Evolutionary conservation across 257 asterid species (phyloP).

Genomic region (Fraxinus cuspidata): DNA sequence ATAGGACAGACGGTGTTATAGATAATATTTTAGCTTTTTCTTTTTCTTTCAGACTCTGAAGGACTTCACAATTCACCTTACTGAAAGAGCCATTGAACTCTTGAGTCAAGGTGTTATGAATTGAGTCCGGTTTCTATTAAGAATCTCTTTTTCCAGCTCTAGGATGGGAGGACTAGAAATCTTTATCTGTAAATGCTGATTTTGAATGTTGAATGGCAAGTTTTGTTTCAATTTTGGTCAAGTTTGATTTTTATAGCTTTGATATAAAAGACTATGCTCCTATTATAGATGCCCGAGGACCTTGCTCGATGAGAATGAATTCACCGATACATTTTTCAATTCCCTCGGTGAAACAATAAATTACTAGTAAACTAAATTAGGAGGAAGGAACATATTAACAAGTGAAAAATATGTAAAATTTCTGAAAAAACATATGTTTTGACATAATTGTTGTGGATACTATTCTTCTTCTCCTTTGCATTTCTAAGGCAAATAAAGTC

Average conservation of each 20-base stretch:
- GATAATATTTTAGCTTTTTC: no score
- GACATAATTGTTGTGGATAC: neutral
- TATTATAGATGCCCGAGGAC: neutral
- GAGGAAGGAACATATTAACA: neutral
- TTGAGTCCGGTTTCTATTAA: neutral
- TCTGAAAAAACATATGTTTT: neutral
- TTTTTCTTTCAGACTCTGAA: neutral
- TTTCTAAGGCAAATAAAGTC: neutral
- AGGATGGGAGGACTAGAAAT: slow-evolving; percentile 1
- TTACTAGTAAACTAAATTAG: neutral
- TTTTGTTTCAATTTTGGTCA: slow-evolving; percentile 6
- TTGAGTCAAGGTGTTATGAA: neutral
- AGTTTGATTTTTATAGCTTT: neutral
- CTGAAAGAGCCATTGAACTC: neutral
- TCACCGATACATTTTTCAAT: neutral
- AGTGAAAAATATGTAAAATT: neutral
- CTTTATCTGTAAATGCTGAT: slow-evolving; percentile 5
- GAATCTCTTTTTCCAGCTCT: slow-evolving; percentile 16
- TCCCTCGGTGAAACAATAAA: neutral
- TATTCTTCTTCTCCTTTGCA: neutral
- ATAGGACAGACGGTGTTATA: neutral
- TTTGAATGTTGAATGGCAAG: neutral
- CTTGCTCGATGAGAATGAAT: neutral
- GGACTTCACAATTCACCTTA: neutral
- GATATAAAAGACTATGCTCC: neutral